A percentile compares a stretch with the other conserved stretches of the same genome.
These are phyloP conservation scores for Arxiozyma heterogenica DNA, from an alignment of 1,139 yeast species.

Conservation along the genomic window DNA sequence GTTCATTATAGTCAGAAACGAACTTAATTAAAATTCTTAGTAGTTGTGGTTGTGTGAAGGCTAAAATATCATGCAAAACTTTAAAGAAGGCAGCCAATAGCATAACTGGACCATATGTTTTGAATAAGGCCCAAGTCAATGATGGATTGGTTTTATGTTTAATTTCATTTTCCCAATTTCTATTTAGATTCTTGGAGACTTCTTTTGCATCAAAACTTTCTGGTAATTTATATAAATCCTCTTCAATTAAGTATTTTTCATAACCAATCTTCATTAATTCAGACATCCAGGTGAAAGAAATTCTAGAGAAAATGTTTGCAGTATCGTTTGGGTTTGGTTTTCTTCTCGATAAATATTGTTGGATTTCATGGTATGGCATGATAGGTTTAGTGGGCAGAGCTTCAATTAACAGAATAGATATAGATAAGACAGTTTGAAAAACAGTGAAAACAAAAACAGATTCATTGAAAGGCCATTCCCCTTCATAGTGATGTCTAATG, in stretches of 20 bases:
- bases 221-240: slow-evolving; percentile 79
- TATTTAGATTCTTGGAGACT: slow-evolving; percentile 43
- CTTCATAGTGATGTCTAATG: slow-evolving; percentile 38
- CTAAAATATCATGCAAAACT: slow-evolving; percentile 65
- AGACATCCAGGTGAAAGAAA: slow-evolving; percentile 90
- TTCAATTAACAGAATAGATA: slow-evolving; percentile 48
- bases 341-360: slow-evolving; percentile 32
- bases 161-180: slow-evolving; percentile 50
- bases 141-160: slow-evolving; percentile 47
- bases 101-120: slow-evolving; percentile 66
- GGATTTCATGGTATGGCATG: slow-evolving; percentile 34
- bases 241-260: slow-evolving; percentile 57
- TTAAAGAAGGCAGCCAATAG: slow-evolving; percentile 71
- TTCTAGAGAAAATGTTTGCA: slow-evolving; percentile 71
- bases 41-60: slow-evolving; percentile 85
- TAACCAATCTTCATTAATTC: slow-evolving; percentile 83
- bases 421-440: slow-evolving; percentile 42
- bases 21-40: slow-evolving; percentile 66
- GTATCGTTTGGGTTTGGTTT: slow-evolving; percentile 57
- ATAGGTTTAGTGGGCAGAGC: slow-evolving; percentile 40
- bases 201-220: slow-evolving; percentile 45
- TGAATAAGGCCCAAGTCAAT: slow-evolving; percentile 49
- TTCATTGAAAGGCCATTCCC: slow-evolving; percentile 26
- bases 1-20: slow-evolving; percentile 64
- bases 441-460: slow-evolving; percentile 38